Conservation (phyloP, 768 basidiomycete species). For the Leccinum disarticulatum region DNA sequence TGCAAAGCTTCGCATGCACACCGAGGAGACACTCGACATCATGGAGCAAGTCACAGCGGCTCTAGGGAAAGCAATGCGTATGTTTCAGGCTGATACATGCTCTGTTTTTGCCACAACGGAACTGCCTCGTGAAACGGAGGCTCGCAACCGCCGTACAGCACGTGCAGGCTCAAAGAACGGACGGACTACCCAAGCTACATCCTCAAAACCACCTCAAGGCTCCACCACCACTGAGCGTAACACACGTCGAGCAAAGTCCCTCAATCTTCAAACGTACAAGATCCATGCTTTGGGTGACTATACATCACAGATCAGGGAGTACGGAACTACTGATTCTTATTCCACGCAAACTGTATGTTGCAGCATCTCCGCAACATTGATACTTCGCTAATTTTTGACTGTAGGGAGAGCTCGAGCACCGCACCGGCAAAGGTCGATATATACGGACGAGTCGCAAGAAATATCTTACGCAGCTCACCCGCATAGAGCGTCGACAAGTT, state of each 20-base stretch:
- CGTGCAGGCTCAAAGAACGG: neutral
- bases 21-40: neutral
- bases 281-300: neutral
- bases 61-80: neutral
- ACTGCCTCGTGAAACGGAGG: neutral
- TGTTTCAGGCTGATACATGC: neutral
- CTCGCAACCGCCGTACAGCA: neutral
- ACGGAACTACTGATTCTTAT: neutral
- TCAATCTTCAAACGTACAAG: neutral
- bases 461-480: neutral
- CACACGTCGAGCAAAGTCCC: neutral
- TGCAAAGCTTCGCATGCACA: neutral
- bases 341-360: neutral
- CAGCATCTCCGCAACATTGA: neutral
- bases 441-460: neutral
- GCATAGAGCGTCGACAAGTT: neutral
- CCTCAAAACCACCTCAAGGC: neutral
- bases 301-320: neutral
- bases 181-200: neutral
- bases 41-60: neutral
- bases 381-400: neutral
- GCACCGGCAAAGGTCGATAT: neutral
- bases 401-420: neutral
- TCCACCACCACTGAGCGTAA: neutral
- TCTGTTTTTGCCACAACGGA: neutral